Evolutionary conservation across 306 rosid genomes (phyloP), one percentile per base, ranked within the genome.

Genomic region (Cicer chorassanicum): DNA sequence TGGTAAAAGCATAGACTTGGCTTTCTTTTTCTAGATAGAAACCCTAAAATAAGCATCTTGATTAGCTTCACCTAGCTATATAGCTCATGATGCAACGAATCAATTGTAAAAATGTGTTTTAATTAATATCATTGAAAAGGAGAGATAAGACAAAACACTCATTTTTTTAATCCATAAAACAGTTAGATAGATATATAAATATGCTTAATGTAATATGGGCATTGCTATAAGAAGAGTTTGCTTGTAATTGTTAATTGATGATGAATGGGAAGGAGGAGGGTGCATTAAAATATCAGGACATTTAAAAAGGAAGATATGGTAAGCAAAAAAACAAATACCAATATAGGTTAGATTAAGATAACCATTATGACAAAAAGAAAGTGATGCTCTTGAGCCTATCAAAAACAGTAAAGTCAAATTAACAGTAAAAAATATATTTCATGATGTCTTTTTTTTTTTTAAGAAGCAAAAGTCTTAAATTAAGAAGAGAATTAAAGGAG

Each of bases 51-150:
- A 77, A 49, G 67, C 42, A 62, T 62, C 66, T 53, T 68, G 39
- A 83, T 83, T 78, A 69, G 53, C 60, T 74, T 74, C 74, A 53
- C n/a, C n/a, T n/a, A n/a, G n/a, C n/a, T n/a, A n/a, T n/a, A n/a
- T n/a, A n/a, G n/a, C n/a, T 16, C 72, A 60, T 3, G 46, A 60
- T 74, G 38, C 76, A 61, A 50, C 8, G 54, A 75, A 75, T 81
- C 63, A 57, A 56, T 38, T 6, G 21, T 6, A 19, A 64, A 64
- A 55, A 44, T 44, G 38, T 8, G 43, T 13, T 15, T 44, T 55
- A 54, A 65, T 9, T 50, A 11, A 64, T 21, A 21, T 24, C 49
- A 72, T n/a, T 39, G 57, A 11, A 46, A 9, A 34, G 9, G 8
- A 12, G 10, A 21, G 29, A 67, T 16, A 43, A 53, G 72, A 40